Base-by-base conservation (phyloP, 371 early-diverging fungal genomes). In the Lichtheimia ramosa region DNA sequence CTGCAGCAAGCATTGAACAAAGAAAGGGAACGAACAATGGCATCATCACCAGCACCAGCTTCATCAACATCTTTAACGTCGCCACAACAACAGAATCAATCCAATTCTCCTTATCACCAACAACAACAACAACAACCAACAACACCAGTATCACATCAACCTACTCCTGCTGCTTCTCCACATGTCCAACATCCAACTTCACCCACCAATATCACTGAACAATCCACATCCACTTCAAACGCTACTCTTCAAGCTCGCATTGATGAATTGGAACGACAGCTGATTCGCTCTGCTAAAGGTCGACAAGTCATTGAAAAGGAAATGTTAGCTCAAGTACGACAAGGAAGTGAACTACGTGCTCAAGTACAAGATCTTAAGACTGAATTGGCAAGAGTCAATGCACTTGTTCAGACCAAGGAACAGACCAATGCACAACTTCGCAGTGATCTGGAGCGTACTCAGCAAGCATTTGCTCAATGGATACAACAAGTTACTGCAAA, bases 271-370 rank as follows among this genome's bases (percentile, higher is more conserved):
- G 58, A 57, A 39, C n/a, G 41, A 16, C 48, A 57, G 23, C 18
- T 57, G 27, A 34, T 14, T 1, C 58, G 58, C 15, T 57, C 23
- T 15, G 58, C 58, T 14, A 16, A n/a, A 12, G 40, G 58, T 7
- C 58, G 58, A 40, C 27, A 49, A 40, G 15, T 3, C 0, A 43
- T 57, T 5, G 58, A 57, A 40, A 24, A n/a, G 6, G 34, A 28
- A n/a, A 7, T 48, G 7, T 15, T 48, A 21, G 2, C 21, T 10
- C 27, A 48, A 3, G 46, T 23, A 10, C 46, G 48, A 3, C 8
- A 25, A 15, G 28, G 41, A 3, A 21, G 5, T 21, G 21, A 21
- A 5, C 16, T 18, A 2, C 46, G 21, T 46, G 46, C 6, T 8
- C n/a, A 21, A 21, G 21, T 46, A 7, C n/a, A 46, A 16, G 46